phyloP scores from a whole-genome alignment of 164 flowering plant species.

The Echeveria elegans region DNA sequence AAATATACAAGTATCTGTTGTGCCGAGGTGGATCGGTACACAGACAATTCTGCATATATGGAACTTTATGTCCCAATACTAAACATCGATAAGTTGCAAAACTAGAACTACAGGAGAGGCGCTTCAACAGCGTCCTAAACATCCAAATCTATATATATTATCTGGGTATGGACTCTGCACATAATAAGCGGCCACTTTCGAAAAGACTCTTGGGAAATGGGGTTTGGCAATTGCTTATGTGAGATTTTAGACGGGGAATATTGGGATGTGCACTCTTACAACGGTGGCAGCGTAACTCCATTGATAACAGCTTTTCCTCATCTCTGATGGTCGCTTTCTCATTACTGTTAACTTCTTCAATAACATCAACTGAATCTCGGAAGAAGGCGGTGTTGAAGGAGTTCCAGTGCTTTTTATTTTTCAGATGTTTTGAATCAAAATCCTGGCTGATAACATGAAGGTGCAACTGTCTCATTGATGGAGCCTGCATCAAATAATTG shows the following conservation, averaged over 20 bases:
- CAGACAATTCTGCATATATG: too few species aligned
- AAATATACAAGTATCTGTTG: too few species aligned
- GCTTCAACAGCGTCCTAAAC: not conserved
- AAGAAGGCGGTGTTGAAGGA: constrained; percentile 74
- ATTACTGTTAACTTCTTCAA: constrained; percentile 41
- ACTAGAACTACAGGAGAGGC: too few species aligned
- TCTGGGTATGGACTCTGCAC: not conserved
- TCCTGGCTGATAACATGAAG: constrained; percentile 96
- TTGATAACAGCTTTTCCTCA: constrained; percentile 43
- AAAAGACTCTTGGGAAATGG: constrained; percentile 47
- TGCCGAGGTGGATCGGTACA: too few species aligned
- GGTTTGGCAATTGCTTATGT: constrained; percentile 47
- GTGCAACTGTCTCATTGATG: constrained; percentile 92
- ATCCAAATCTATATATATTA: too few species aligned
- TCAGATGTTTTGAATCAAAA: constrained; percentile 61
- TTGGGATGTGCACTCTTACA: constrained; percentile 91
- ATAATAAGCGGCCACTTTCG: constrained; percentile 41
- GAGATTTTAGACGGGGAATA: constrained; percentile 77
- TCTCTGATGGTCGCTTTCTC: constrained; percentile 38
- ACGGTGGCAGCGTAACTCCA: constrained; percentile 80
- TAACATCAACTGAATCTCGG: constrained; percentile 70
- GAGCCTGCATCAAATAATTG: constrained; percentile 38
- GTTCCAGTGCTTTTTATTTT: constrained; percentile 96
- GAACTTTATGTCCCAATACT: too few species aligned
- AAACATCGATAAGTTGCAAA: too few species aligned